These are phyloP conservation scores for Suillus alpinus DNA, from an alignment of 768 basidiomycete genomes.

Conservation along the genomic window DNA sequence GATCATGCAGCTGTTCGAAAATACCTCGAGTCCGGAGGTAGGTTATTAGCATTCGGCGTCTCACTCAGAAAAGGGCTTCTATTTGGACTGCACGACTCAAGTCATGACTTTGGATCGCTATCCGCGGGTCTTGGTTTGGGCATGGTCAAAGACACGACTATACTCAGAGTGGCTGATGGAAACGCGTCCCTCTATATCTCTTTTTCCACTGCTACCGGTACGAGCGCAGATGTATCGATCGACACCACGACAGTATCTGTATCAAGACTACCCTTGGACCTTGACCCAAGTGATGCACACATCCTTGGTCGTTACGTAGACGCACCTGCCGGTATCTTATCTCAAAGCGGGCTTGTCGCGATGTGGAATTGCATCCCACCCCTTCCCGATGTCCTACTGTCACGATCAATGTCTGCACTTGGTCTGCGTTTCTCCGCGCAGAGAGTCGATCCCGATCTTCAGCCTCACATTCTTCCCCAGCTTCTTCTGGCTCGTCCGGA, in stretches of 20 bases:
- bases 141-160: slow-evolving; percentile 26
- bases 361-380: slow-evolving; percentile 30
- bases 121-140: slow-evolving; percentile 28
- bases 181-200: slow-evolving; percentile 22
- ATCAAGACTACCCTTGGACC: slow-evolving; percentile 17
- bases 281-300: slow-evolving; percentile 9
- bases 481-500: slow-evolving; percentile 26
- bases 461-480: slow-evolving; percentile 21
- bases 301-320: slow-evolving; percentile 13
- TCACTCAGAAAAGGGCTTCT: slow-evolving; percentile 50
- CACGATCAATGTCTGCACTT: slow-evolving; percentile 23
- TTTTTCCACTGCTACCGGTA: slow-evolving; percentile 19
- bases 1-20: slow-evolving; percentile 45
- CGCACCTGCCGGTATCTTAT: slow-evolving; percentile 22
- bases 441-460: background rate
- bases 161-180: slow-evolving; percentile 26
- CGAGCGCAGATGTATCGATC: slow-evolving; percentile 9
- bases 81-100: slow-evolving; percentile 24
- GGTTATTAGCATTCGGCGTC: slow-evolving; percentile 64
- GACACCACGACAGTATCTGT: slow-evolving; percentile 4
- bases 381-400: slow-evolving; percentile 21
- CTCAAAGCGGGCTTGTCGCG: slow-evolving; percentile 21
- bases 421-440: slow-evolving; percentile 16
- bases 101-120: slow-evolving; percentile 40
- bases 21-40: slow-evolving; percentile 68